Percentiles rank a stretch among this genome's conserved stretches.
Conservation (phyloP, 2,329 filamentous ascomycete genomes). For the Zymoseptoria pseudotritici region DNA sequence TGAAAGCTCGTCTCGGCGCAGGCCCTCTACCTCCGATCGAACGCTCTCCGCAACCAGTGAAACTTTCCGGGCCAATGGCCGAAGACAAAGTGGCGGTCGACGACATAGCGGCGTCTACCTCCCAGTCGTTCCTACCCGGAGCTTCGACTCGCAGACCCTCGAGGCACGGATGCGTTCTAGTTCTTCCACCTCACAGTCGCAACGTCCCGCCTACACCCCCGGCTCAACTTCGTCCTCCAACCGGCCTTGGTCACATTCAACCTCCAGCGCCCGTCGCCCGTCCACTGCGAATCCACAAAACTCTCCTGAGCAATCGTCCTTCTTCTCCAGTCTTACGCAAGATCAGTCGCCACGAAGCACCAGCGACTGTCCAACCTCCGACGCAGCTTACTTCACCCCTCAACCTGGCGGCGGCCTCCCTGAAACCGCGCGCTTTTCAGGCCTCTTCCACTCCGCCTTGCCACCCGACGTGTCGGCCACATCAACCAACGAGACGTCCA, state of each 20-base stretch:
- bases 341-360: conserved; percentile 15
- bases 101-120: conserved; percentile 61
- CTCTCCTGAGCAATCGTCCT: conserved; percentile 2
- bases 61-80: conserved; percentile 24
- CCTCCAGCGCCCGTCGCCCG: conserved; percentile 38
- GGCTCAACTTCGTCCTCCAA: conserved; percentile 33
- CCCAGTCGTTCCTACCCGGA: conserved; percentile 7
- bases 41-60: conserved; percentile 32
- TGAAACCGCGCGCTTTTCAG: conserved; percentile 22
- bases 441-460: conserved; percentile 28
- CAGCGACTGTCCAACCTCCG: conserved; percentile 21
- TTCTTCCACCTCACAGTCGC: conserved; percentile 46
- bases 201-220: conserved; percentile 31
- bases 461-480: conserved; percentile 18
- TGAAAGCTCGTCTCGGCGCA: conserved; percentile 24
- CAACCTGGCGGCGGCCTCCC: conserved; percentile 15
- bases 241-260: conserved; percentile 33
- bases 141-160: background rate
- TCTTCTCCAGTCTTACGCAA: conserved; percentile 20
- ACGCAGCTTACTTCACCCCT: conserved; percentile 27
- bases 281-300: conserved; percentile 25
- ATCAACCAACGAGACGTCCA: conserved; percentile 4
- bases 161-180: conserved; percentile 47
- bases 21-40: conserved; percentile 34
- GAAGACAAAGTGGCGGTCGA: conserved; percentile 13